These are phyloP conservation scores for Thuja plicata DNA, from an alignment of 83 land plant species.

Conservation along the genomic window DNA sequence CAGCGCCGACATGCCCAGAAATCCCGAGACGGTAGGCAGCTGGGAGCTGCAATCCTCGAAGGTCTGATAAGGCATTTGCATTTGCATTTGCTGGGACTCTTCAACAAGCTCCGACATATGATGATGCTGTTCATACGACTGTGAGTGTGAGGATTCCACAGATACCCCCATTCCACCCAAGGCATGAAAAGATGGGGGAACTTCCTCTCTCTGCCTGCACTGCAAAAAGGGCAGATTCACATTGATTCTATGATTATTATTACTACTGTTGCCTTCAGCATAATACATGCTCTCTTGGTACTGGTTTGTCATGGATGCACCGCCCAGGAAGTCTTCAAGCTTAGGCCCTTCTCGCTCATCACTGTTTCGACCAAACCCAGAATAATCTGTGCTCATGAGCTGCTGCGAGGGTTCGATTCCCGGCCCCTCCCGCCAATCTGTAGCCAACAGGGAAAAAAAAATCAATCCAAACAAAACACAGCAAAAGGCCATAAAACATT, in stretches of 20 bases:
- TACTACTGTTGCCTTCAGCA: no score
- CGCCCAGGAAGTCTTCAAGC: conserved; percentile 62
- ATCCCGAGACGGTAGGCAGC: background rate
- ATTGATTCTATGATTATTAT: conserved; percentile 15
- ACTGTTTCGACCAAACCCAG: background rate
- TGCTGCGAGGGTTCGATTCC: background rate
- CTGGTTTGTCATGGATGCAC: conserved; percentile 26
- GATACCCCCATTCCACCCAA: background rate
- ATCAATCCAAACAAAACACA: background rate
- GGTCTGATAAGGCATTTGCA: background rate
- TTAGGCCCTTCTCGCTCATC: conserved; percentile 47
- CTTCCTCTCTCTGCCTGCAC: conserved; percentile 4
- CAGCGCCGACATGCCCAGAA: conserved; percentile 39
- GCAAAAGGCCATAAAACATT: no score
- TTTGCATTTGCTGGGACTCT: conserved; percentile 10
- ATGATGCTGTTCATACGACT: background rate
- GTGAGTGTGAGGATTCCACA: background rate
- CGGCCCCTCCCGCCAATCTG: conserved; percentile 7
- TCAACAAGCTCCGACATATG: conserved; percentile 7
- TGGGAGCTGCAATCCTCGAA: conserved; percentile 2
- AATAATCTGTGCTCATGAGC: background rate
- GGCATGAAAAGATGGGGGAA: conserved; percentile 11
- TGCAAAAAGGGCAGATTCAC: conserved; percentile 21
- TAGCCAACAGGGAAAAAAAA: background rate
- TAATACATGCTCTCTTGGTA: conserved; percentile 5